Percentiles rank a stretch among this genome's conserved stretches.
Evolutionary conservation across 169 alveolate genomes (phyloP).

Genomic region (Cryptosporidium andersoni): DNA sequence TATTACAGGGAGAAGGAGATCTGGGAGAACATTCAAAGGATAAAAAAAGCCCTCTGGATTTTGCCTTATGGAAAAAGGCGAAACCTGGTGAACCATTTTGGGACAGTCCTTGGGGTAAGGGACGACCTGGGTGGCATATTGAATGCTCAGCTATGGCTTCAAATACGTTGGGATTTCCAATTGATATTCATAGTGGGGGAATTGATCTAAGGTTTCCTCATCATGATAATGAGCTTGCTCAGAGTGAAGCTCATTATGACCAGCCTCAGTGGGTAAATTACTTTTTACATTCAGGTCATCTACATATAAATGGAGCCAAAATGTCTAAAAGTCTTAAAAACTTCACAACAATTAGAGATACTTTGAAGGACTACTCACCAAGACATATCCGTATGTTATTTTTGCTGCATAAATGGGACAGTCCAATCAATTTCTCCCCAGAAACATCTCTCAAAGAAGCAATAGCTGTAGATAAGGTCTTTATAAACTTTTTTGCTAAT

Average conservation of each 20-base stretch:
- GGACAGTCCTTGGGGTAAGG: constrained; percentile 98
- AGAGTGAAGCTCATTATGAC: constrained; percentile 96
- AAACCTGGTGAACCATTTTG: constrained; percentile 97
- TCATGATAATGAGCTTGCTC: constrained; percentile 99
- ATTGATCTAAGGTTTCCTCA: constrained; percentile 98
- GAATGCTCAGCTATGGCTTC: constrained; percentile 99
- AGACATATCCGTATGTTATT: constrained; percentile 90
- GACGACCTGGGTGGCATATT: constrained; percentile 99
- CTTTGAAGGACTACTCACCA: constrained; percentile 79
- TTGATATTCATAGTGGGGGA: constrained; percentile 99
- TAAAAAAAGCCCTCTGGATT: constrained; percentile 92
- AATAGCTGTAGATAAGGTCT: constrained; percentile 88
- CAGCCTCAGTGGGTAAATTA: constrained; percentile 91
- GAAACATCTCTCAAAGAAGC: constrained; percentile 89
- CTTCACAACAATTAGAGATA: constrained; percentile 93
- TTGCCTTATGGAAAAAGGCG: constrained; percentile 98
- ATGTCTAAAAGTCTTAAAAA: constrained; percentile 97
- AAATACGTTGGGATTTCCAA: constrained; percentile 87
- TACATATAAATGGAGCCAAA: constrained; percentile 96
- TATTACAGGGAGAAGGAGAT: constrained; percentile 93
- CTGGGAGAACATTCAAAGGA: constrained; percentile 86
- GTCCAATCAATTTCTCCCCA: constrained; percentile 86
- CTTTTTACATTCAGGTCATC: constrained; percentile 97
- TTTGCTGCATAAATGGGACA: constrained; percentile 89
- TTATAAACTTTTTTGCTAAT: constrained; percentile 90